phyloP scores from a whole-genome alignment of 2,329 filamentous ascomycete genomes.

The Neospermospora avenae region DNA sequence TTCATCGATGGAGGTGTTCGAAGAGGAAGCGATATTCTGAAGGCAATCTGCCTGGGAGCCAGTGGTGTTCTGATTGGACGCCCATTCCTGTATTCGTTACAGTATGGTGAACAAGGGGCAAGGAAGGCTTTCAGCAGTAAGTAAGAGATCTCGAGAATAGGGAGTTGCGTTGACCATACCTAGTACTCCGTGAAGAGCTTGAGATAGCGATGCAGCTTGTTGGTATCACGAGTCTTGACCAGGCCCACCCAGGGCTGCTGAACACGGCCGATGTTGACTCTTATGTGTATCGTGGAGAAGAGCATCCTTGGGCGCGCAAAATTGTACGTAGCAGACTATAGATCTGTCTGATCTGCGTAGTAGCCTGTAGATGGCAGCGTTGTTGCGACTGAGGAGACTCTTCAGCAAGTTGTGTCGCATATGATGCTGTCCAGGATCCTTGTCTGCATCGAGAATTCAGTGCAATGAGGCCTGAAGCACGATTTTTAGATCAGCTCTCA shows the following conservation, averaged over 20 bases:
- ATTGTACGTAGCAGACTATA: not conserved
- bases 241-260: conserved; percentile 51
- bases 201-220: conserved; percentile 61
- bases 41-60: conserved; percentile 61
- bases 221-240: conserved; percentile 55
- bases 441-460: no score
- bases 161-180: conserved; percentile 3
- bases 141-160: conserved; percentile 23
- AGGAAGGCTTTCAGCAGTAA: conserved; percentile 48
- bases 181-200: conserved; percentile 55
- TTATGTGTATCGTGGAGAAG: conserved; percentile 3
- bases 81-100: conserved; percentile 54
- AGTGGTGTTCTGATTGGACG: conserved; percentile 59
- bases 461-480: no score
- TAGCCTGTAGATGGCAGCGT: not conserved
- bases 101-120: conserved; percentile 52
- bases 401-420: not conserved
- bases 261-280: conserved; percentile 40
- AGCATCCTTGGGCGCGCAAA: conserved; percentile 4
- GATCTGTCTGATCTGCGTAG: not conserved
- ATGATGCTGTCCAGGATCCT: not conserved
- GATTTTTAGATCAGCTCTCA: no score
- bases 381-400: not conserved
- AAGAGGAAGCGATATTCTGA: conserved; percentile 61
- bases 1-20: conserved; percentile 60